phyloP scores from a whole-genome alignment of 164 flowering plant genomes.

The Cinnamomum chago region DNA sequence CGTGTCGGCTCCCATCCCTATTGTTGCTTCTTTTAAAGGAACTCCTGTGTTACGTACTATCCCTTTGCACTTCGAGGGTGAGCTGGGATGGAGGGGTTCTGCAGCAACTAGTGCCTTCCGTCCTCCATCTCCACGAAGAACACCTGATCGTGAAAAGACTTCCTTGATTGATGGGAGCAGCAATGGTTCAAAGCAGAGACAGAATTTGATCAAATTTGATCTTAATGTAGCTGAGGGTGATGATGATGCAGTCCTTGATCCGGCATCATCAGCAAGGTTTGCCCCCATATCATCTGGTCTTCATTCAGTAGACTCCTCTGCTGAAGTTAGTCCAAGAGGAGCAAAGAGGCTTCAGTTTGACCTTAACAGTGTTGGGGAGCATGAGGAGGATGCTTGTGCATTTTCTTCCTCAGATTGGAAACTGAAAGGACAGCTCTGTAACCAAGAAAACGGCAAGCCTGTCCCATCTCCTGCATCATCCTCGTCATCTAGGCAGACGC shows the following conservation, averaged over 20 bases:
- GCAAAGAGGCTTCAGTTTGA: constrained; percentile 56
- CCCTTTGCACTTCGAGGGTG: constrained; percentile 60
- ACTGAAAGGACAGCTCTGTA: constrained; percentile 24
- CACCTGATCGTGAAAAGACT: constrained; percentile 28
- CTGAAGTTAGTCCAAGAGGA: constrained; percentile 53
- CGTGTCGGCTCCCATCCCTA: constrained; percentile 35
- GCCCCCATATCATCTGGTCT: constrained; percentile 36
- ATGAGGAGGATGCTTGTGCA: constrained; percentile 35
- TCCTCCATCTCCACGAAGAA: constrained; percentile 56
- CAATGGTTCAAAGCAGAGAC: constrained; percentile 16
- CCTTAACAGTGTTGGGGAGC: constrained; percentile 57
- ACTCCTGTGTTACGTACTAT: constrained; percentile 45
- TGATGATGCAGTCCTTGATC: constrained; percentile 31
- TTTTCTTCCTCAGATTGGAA: constrained; percentile 33
- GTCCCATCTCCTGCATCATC: constrained; percentile 69
- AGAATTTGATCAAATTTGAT: constrained; percentile 49
- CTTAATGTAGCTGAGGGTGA: constrained; percentile 59
- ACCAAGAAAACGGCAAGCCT: constrained; percentile 34
- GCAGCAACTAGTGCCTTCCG: constrained; percentile 23
- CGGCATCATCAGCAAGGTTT: constrained; percentile 23
- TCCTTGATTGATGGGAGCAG: constrained; percentile 10
- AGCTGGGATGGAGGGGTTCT: constrained; percentile 67
- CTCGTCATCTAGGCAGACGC: constrained; percentile 61
- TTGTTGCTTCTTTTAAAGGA: constrained; percentile 63
- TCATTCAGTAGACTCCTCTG: constrained; percentile 54